Conservation (phyloP, 352 stramenopile genomes). For the Peronospora destructor region DNA sequence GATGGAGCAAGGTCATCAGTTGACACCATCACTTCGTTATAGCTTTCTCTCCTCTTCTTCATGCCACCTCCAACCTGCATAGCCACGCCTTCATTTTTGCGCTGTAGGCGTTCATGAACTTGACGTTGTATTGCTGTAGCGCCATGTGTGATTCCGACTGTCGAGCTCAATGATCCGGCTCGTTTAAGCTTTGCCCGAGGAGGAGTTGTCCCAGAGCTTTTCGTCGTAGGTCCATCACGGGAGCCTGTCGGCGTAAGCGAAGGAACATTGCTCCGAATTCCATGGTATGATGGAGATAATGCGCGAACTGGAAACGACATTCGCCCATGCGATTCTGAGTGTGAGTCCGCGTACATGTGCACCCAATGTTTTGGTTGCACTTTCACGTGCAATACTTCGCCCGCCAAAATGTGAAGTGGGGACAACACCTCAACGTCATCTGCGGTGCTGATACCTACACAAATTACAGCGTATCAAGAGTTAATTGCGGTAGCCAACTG, state of each 20-base stretch:
- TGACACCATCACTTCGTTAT: constrained; percentile 12
- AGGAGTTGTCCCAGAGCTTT: constrained; percentile 10
- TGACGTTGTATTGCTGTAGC: constrained; percentile 28
- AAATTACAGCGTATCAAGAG: constrained; percentile 10
- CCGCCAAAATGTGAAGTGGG: constrained; percentile 60
- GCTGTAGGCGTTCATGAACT: constrained; percentile 21
- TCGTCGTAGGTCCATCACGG: constrained; percentile 8
- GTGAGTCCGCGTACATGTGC: constrained; percentile 25
- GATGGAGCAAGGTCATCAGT: constrained; percentile 5
- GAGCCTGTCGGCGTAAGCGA: constrained; percentile 5
- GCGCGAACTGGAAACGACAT: constrained; percentile 23
- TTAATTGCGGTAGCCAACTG: constrained; percentile 7
- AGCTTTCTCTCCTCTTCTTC: constrained; percentile 23
- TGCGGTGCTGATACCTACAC: constrained; percentile 37
- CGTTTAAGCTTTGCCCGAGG: constrained; percentile 19
- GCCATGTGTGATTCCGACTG: constrained; percentile 18
- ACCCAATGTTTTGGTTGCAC: constrained; percentile 49
- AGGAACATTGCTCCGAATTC: constrained; percentile 10
- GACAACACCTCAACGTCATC: constrained; percentile 66
- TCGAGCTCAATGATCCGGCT: constrained; percentile 19
- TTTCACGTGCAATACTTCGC: constrained; percentile 63
- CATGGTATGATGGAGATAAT: constrained; percentile 22
- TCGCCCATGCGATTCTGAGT: constrained; percentile 18
- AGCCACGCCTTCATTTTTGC: constrained; percentile 13
- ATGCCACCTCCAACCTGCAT: constrained; percentile 11